Conservation (phyloP, 768 basidiomycete species). For the Hygrocybe punicea region DNA sequence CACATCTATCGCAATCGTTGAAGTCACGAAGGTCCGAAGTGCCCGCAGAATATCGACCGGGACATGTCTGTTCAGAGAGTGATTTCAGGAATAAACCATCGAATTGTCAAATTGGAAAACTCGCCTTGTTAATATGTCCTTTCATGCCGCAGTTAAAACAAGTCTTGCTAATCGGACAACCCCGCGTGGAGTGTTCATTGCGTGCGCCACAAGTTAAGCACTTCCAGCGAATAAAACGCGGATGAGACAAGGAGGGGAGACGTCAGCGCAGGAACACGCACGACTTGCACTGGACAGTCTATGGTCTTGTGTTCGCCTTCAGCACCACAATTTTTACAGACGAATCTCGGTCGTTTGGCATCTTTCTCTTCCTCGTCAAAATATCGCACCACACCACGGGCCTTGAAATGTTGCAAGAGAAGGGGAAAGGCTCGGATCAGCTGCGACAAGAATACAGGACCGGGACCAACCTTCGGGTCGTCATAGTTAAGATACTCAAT, state of each 20-base stretch:
- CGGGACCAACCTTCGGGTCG: conserved; percentile 49
- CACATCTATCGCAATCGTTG: conserved; percentile 67
- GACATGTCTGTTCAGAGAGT: conserved; percentile 55
- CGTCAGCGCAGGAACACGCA: conserved; percentile 32
- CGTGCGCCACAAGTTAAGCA: conserved; percentile 79
- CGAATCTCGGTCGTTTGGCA: conserved; percentile 41
- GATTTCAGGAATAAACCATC: neutral
- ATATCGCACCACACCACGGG: conserved; percentile 54
- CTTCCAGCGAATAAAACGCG: conserved; percentile 33
- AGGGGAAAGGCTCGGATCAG: neutral
- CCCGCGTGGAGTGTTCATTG: conserved; percentile 72
- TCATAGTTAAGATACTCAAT: conserved; percentile 80
- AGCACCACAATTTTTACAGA: conserved; percentile 77
- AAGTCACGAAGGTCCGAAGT: conserved; percentile 27
- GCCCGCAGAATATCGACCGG: conserved; percentile 48
- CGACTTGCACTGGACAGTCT: conserved; percentile 70
- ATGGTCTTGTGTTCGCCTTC: conserved; percentile 67
- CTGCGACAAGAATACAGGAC: neutral
- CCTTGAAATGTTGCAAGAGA: conserved; percentile 32
- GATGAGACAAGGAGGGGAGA: conserved; percentile 4
- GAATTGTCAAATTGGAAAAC: conserved; percentile 13
- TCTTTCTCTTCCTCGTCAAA: conserved; percentile 52
- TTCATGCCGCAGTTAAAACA: conserved; percentile 83
- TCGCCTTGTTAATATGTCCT: conserved; percentile 70
- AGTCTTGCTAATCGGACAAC: conserved; percentile 76